Evolutionary conservation across 2,329 filamentous ascomycete genomes (phyloP).

Genomic region (Conoideocrella luteorostrata): DNA sequence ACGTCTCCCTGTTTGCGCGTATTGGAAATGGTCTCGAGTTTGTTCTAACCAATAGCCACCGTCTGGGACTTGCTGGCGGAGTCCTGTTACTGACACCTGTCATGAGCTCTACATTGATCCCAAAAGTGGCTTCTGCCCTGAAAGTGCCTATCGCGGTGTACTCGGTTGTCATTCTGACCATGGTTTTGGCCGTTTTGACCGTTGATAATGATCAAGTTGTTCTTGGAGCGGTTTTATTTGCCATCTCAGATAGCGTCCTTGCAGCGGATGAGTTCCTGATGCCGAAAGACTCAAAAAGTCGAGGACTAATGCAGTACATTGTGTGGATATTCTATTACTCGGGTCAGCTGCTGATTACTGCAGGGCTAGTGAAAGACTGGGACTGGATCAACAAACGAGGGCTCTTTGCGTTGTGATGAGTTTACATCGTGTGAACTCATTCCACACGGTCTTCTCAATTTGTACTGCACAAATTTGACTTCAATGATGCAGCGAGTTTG

Average conservation of each 20-base stretch:
- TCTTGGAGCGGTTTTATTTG: constrained; percentile 24
- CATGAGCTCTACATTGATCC: constrained; percentile 22
- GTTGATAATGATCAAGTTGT: constrained; percentile 17
- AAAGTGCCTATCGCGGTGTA: constrained; percentile 25
- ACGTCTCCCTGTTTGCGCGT: constrained; percentile 22
- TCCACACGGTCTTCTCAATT: too few relatives aligned
- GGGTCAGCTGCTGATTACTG: constrained; percentile 26
- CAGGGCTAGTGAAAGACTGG: constrained; percentile 6
- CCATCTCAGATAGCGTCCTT: constrained; percentile 26
- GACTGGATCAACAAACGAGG: constrained; percentile 3
- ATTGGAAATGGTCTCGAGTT: constrained; percentile 7
- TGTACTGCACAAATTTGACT: too few relatives aligned
- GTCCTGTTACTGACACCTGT: constrained; percentile 17
- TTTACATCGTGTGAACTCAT: too few relatives aligned
- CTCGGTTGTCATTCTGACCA: constrained; percentile 22
- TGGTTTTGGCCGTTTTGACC: constrained; percentile 25
- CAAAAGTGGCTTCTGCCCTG: constrained; percentile 17
- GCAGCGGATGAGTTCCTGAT: constrained; percentile 27
- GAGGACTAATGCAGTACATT: constrained; percentile 23
- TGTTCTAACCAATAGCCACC: constrained; percentile 11
- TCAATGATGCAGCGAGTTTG: too few relatives aligned
- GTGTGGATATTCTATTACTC: constrained; percentile 31
- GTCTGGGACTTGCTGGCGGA: constrained; percentile 10
- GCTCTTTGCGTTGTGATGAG: too few relatives aligned
- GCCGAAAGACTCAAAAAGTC: constrained; percentile 14